Percentiles rank a stretch among this genome's conserved stretches.
phyloP scores from a whole-genome alignment of 1,284 basidiomycete genomes.

The Lentinula novae-zelandiae region DNA sequence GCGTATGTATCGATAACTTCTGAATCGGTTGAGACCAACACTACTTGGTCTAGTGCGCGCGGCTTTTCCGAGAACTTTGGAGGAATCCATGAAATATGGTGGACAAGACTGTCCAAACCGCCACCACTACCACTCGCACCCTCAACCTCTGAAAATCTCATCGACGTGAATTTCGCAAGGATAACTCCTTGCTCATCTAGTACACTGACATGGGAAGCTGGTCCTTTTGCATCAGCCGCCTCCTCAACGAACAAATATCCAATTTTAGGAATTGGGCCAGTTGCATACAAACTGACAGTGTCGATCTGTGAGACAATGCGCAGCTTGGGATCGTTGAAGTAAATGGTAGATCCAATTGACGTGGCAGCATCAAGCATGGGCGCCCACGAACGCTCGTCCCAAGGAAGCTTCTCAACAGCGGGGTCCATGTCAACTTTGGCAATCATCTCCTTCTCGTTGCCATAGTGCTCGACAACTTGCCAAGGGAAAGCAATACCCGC shows the following conservation, averaged over 20 bases:
- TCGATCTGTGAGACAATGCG: neutral
- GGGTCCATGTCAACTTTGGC: neutral
- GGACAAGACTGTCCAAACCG: neutral
- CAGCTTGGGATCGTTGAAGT: neutral
- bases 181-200: neutral
- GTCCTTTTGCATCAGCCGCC: neutral
- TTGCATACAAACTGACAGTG: neutral
- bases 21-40: neutral
- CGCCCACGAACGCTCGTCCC: neutral
- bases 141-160: neutral
- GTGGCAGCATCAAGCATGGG: constrained; percentile 1
- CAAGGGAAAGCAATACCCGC: neutral
- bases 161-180: neutral
- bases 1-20: neutral
- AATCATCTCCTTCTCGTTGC: constrained; percentile 3
- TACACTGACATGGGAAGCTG: neutral
- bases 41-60: neutral
- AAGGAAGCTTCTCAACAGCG: neutral
- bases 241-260: neutral
- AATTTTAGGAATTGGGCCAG: neutral
- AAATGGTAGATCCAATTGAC: constrained; percentile 1
- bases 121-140: neutral
- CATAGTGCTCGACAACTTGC: neutral
- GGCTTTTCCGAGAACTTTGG: neutral
- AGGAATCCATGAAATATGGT: constrained; percentile 2